phyloP scores from a whole-genome alignment of 495 filamentous ascomycete species.

The Hypoxylon lienhwacheense region DNA sequence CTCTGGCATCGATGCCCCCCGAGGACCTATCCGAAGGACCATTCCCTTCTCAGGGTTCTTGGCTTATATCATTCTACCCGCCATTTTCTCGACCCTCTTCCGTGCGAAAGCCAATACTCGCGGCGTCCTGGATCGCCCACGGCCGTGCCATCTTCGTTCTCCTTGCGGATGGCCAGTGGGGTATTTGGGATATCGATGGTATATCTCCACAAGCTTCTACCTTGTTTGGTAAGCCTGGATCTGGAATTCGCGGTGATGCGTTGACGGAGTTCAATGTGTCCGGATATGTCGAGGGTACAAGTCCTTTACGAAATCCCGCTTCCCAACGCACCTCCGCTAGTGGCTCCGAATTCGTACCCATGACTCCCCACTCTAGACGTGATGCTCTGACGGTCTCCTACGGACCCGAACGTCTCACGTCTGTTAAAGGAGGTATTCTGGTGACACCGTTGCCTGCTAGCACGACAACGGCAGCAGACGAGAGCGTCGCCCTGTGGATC shows the following conservation, averaged over 20 bases:
- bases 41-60: conserved; percentile 58
- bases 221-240: conserved; percentile 59
- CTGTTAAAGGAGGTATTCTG: conserved; percentile 63
- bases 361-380: conserved; percentile 81
- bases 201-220: conserved; percentile 53
- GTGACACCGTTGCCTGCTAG: conserved; percentile 52
- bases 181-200: conserved; percentile 85
- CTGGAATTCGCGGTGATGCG: conserved; percentile 64
- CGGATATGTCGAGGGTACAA: conserved; percentile 63
- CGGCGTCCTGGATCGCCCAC: conserved; percentile 79
- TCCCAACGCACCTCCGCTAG: conserved; percentile 37
- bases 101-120: conserved; percentile 74
- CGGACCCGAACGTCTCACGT: conserved; percentile 43
- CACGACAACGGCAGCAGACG: conserved; percentile 56
- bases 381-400: conserved; percentile 43
- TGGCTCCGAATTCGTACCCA: conserved; percentile 64
- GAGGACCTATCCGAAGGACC: conserved; percentile 52
- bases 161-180: conserved; percentile 87
- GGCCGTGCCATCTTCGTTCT: conserved; percentile 76
- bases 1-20: conserved; percentile 45
- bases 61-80: conserved; percentile 71
- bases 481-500: conserved; percentile 68
- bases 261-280: conserved; percentile 67
- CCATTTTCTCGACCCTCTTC: conserved; percentile 60
- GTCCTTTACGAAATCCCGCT: conserved; percentile 47